Base-by-base conservation (phyloP, 2,329 filamentous ascomycete species). In the Colletotrichum sidae region DNA sequence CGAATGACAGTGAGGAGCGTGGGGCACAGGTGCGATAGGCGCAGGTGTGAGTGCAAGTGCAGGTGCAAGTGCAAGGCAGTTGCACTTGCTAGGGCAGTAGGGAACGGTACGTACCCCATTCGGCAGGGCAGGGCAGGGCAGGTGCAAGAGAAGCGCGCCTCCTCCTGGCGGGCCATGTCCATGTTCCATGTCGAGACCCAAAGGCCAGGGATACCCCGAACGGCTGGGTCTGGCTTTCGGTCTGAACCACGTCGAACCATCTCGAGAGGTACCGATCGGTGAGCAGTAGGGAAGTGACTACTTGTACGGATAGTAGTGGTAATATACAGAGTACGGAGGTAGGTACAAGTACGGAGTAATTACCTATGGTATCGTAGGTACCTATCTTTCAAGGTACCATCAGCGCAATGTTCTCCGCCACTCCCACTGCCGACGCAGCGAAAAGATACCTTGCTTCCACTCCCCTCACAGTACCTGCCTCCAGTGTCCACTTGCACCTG, bases 1-100 rank as follows among this genome's bases (percentile, higher is more conserved):
- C 58, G 47, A 62, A 65, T 65, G 62, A 62, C 62, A 65, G 52
- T 57, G 58, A 65, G 52, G 51, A 35, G 44, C 42, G 57, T 46
- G 45, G 35, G 45, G 50, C 38, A 50, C 41, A 15, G 41, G 11
- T 50, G 45, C 17, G 42, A 52, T 55, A 61, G 57, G 17, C 17
- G 25, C 25, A 25, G 1, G 25, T 25, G 25, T 3, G 4, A 25
- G 56, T 60, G 50, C 61, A 65, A 39, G 50, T 17, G 25, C 25
- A 25, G 25, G 25, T 25, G 25, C 25, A 25, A 25, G 56, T 60
- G 50, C 61, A 65, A 39, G 50, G 49, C 56, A n/a, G 33, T 37
- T 44, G n/a, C n/a, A 39, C 4, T 25, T 25, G 25, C 25, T 4
- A 17, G 17, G 17, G 17, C 17, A 25, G 25, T 25, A 25, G 25